Conservation (phyloP, 441 rosid genomes). For the Brassica hybrid region DNA sequence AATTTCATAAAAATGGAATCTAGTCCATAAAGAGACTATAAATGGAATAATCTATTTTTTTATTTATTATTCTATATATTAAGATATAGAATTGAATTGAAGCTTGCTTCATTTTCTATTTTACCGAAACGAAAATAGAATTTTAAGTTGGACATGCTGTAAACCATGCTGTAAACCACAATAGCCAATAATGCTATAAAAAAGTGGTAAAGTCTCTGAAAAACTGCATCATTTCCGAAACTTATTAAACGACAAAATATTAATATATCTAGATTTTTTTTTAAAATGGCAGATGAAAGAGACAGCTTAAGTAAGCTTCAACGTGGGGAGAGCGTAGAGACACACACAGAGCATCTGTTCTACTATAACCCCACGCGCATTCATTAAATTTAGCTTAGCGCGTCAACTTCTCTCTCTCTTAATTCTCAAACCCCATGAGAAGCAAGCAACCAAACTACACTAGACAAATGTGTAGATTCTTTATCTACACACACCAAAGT, state of each 20-base stretch:
- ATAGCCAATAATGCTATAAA: not conserved
- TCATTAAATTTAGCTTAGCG: not conserved
- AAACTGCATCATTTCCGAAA: constrained; percentile 59
- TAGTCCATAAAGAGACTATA: no score
- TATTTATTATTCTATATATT: no score
- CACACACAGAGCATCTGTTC: constrained; percentile 43
- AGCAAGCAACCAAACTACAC: no score
- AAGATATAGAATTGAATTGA: no score
- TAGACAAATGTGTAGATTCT: no score
- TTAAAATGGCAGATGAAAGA: constrained; percentile 43
- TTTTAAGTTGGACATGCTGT: no score
- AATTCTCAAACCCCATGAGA: not conserved
- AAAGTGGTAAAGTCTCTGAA: constrained; percentile 44
- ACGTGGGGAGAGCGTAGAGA: constrained; percentile 46
- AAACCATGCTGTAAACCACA: not conserved
- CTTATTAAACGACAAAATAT: constrained; percentile 45
- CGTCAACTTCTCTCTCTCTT: constrained; percentile 18
- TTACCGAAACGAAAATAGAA: no score
- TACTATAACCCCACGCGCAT: constrained; percentile 51
- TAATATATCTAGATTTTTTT: not conserved
- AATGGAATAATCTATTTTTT: no score
- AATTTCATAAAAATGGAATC: no score
- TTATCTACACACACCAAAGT: no score
- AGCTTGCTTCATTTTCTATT: no score
- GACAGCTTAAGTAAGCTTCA: constrained; percentile 53